Percentiles rank a stretch among this genome's conserved stretches.
Evolutionary conservation across 2,329 filamentous ascomycete species (phyloP).

Genomic region (Trichophyton mentagrophytes): DNA sequence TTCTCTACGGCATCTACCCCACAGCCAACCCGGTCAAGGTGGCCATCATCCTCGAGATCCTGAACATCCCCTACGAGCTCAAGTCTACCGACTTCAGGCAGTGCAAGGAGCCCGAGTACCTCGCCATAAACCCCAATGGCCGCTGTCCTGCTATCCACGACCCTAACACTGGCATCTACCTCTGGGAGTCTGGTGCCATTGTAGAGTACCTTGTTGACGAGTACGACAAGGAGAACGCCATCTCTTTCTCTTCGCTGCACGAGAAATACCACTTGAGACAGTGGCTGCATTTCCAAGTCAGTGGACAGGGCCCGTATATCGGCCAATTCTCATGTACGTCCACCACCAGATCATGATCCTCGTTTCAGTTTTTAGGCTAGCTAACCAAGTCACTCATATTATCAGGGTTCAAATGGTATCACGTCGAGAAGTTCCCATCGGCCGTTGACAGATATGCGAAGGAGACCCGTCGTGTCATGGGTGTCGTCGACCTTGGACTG

Average conservation of each 20-base stretch:
- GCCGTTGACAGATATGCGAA: conserved; percentile 37
- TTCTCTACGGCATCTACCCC: conserved; percentile 9
- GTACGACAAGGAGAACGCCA: conserved; percentile 31
- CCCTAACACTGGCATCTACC: conserved; percentile 27
- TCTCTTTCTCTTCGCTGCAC: conserved; percentile 22
- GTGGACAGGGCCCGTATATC: conserved; percentile 35
- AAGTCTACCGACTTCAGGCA: background rate
- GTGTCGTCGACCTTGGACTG: conserved; percentile 31
- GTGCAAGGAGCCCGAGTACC: conserved; percentile 6
- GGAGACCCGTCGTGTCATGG: conserved; percentile 35
- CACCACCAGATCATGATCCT: background rate
- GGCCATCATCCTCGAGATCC: conserved; percentile 1
- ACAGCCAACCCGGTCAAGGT: conserved; percentile 5
- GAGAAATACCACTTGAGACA: conserved; percentile 27
- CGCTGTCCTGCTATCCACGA: conserved; percentile 30
- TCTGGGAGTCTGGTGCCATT: conserved; percentile 30
- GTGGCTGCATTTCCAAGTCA: conserved; percentile 32
- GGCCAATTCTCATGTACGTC: conserved; percentile 20
- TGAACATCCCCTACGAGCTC: conserved; percentile 5
- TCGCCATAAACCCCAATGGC: conserved; percentile 32
- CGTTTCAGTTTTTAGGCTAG: conserved; percentile 8
- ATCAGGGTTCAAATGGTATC: conserved; percentile 29
- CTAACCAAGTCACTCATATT: background rate
- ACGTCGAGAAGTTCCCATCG: conserved; percentile 32
- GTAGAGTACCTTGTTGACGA: conserved; percentile 29